Percentiles rank a stretch among this genome's conserved stretches.
These are phyloP conservation scores for Circinella umbellata DNA, from an alignment of 371 early-diverging fungal genomes.

Conservation along the genomic window DNA sequence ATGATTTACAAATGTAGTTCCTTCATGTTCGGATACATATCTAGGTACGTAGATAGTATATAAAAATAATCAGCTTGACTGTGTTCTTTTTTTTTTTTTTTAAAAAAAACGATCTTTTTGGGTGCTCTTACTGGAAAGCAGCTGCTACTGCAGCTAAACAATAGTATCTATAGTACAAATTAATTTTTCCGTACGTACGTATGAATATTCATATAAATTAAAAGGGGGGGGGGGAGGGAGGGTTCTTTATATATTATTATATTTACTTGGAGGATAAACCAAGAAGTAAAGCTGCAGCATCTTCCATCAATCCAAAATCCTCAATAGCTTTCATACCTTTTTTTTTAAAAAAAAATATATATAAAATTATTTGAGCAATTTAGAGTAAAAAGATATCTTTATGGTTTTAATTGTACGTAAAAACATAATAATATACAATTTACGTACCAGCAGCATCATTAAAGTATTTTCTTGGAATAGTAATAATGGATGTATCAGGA, in stretches of 20 bases:
- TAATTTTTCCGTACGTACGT: too few species aligned
- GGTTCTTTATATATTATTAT: too few species aligned
- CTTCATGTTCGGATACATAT: slow-evolving; percentile 57
- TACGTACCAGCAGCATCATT: slow-evolving; percentile 59
- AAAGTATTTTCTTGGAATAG: slow-evolving; percentile 61
- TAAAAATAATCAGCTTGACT: too few species aligned
- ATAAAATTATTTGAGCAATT: background rate
- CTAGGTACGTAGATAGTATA: slow-evolving; percentile 21
- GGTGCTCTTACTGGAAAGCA: slow-evolving; percentile 43
- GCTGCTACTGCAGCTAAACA: slow-evolving; percentile 62
- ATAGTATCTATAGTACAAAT: slow-evolving; percentile 60
- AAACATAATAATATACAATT: too few species aligned
- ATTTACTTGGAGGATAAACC: slow-evolving; percentile 57
- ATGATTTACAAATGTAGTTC: slow-evolving; percentile 54
- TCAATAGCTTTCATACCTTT: slow-evolving; percentile 55
- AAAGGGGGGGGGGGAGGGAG: too few species aligned
- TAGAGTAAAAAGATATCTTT: too few species aligned
- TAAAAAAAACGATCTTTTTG: too few species aligned
- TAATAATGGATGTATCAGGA: slow-evolving; percentile 46
- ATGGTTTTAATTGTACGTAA: too few species aligned
- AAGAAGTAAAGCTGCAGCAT: slow-evolving; percentile 37
- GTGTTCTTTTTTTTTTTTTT: too few species aligned
- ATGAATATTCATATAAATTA: too few species aligned
- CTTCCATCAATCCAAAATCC: slow-evolving; percentile 54
- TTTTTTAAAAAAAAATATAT: background rate